A percentile compares a stretch with the other conserved stretches of the same genome.
phyloP scores from a whole-genome alignment of 1,139 yeast genomes.

The Debaryomycetaceae sp. region DNA sequence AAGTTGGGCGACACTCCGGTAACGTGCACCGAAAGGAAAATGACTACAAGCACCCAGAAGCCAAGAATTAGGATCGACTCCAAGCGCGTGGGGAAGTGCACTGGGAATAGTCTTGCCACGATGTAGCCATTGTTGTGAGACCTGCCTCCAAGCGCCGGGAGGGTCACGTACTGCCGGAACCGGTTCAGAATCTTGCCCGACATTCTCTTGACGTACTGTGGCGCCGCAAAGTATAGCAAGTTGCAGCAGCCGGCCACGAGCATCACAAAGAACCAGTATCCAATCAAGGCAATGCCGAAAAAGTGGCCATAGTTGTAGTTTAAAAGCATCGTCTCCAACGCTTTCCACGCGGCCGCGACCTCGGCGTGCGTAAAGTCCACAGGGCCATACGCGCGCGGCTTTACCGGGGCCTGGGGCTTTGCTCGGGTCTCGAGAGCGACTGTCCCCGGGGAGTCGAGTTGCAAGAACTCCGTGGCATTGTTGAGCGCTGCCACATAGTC shows the following conservation, averaged over 20 bases:
- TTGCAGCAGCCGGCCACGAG: conserved; percentile 34
- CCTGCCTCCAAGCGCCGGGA: conserved; percentile 37
- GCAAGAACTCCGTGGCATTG: conserved; percentile 26
- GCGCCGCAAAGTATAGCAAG: conserved; percentile 21
- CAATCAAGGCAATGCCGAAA: conserved; percentile 39
- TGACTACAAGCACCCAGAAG: conserved; percentile 33
- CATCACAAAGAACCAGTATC: conserved; percentile 34
- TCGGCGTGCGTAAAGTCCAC: conserved; percentile 11
- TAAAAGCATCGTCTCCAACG: conserved; percentile 29
- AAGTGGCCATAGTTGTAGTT: conserved; percentile 34
- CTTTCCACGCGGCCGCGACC: conserved; percentile 21
- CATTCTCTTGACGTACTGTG: conserved; percentile 20
- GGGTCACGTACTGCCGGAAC: conserved; percentile 29
- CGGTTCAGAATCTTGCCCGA: conserved; percentile 22
- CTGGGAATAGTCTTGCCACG: conserved; percentile 18
- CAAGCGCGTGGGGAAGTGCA: conserved; percentile 51
- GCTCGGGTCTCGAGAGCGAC: neutral
- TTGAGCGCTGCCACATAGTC: conserved; percentile 20
- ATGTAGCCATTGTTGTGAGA: conserved; percentile 30
- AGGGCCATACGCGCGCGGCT: conserved; percentile 22
- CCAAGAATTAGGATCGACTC: conserved; percentile 30
- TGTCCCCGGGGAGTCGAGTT: conserved; percentile 1
- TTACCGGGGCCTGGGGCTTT: conserved; percentile 14
- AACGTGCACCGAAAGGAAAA: conserved; percentile 31
- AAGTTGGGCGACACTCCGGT: conserved; percentile 24